Percentiles rank a stretch among this genome's conserved stretches.
These are phyloP conservation scores for Ichthyophthirius multifiliis DNA, from an alignment of 169 alveolate species.

Conservation along the genomic window DNA sequence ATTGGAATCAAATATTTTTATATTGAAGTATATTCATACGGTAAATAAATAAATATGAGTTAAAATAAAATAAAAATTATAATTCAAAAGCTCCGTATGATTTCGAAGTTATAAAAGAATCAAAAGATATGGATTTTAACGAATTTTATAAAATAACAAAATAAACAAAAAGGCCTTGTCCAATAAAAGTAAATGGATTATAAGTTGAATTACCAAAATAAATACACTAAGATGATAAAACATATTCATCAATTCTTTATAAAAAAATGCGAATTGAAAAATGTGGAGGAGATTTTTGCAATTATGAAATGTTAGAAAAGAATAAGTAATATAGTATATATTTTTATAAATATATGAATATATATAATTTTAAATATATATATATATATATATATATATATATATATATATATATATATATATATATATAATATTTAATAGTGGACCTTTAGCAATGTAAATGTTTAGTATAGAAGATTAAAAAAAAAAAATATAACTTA, in stretches of 20 bases:
- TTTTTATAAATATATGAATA: too few species aligned
- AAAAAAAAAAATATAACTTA: too few species aligned
- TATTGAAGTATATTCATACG: conserved; percentile 10
- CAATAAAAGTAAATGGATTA: not conserved
- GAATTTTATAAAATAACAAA: not conserved
- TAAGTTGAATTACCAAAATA: conserved; percentile 18
- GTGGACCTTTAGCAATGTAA: conserved; percentile 33
- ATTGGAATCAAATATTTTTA: conserved; percentile 18
- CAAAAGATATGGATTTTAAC: not conserved
- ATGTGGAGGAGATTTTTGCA: conserved; percentile 44
- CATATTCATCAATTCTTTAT: conserved; percentile 19
- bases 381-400: too few species aligned
- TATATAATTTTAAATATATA: too few species aligned
- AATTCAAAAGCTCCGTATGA: conserved; percentile 34
- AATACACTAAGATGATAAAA: conserved; percentile 33
- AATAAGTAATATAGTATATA: too few species aligned
- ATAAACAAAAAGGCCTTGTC: not conserved
- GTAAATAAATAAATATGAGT: not conserved
- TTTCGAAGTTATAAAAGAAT: conserved; percentile 9
- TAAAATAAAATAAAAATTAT: too few species aligned
- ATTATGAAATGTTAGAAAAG: conserved; percentile 36
- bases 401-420: too few species aligned
- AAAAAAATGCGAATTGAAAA: conserved; percentile 32
- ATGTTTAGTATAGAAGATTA: conserved; percentile 20
- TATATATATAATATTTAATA: too few species aligned